A percentile compares a stretch with the other conserved stretches of the same genome.
These are phyloP conservation scores for Ceratobasidium sp. DNA, from an alignment of 1,284 basidiomycete species.

Conservation along the genomic window DNA sequence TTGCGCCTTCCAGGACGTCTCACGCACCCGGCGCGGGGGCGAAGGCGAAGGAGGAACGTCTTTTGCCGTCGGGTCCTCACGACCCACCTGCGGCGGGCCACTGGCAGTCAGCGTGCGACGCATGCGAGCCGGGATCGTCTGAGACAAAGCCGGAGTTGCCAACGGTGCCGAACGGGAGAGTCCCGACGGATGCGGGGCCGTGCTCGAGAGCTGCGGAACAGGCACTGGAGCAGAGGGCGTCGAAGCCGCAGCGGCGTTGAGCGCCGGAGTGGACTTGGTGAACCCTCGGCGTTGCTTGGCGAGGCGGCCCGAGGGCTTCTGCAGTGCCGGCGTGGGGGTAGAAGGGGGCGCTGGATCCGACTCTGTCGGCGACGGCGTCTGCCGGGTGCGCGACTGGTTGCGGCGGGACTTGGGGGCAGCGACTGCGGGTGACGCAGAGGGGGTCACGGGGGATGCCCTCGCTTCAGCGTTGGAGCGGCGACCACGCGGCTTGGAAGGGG, in stretches of 20 bases:
- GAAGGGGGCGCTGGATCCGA: slow-evolving; percentile 1
- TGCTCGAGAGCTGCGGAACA: slow-evolving; percentile 1
- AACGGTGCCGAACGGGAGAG: slow-evolving; percentile 28
- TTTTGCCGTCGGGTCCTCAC: slow-evolving; percentile 2
- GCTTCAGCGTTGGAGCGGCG: slow-evolving; percentile 12
- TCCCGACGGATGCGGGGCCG: slow-evolving; percentile 12
- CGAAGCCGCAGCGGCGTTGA: neutral
- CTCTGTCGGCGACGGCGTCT: slow-evolving; percentile 24
- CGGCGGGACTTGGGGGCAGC: slow-evolving; percentile 15
- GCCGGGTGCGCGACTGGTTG: slow-evolving; percentile 25
- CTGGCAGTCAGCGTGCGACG: slow-evolving; percentile 32
- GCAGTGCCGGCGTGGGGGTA: neutral
- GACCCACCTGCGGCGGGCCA: slow-evolving; percentile 1
- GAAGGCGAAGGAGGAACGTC: slow-evolving; percentile 32
- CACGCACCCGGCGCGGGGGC: slow-evolving; percentile 32
- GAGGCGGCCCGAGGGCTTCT: slow-evolving; percentile 27
- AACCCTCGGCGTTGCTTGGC: slow-evolving; percentile 28
- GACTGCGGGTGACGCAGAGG: slow-evolving; percentile 3
- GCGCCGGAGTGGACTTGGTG: slow-evolving; percentile 17
- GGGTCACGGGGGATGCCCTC: neutral
- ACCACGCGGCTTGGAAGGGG: slow-evolving; percentile 28
- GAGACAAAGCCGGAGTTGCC: slow-evolving; percentile 33
- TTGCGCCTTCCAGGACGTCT: slow-evolving; percentile 9
- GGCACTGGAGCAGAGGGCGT: slow-evolving; percentile 20
- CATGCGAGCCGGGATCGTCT: slow-evolving; percentile 39